Base-by-base conservation (phyloP, 2,329 filamentous ascomycete genomes). In the Neofusicoccum cordaticola region DNA sequence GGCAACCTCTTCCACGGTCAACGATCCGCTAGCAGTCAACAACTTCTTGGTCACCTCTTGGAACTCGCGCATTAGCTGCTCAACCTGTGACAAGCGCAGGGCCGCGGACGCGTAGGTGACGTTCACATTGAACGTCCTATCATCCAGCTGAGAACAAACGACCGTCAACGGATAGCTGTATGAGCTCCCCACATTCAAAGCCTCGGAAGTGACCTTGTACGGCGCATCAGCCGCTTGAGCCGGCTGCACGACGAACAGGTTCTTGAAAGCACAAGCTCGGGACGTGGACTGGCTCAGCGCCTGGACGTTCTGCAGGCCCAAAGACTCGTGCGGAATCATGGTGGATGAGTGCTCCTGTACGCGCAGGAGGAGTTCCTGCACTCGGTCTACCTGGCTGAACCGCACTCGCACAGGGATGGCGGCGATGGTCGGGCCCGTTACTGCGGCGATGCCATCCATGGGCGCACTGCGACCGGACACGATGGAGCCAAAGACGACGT, bases 261-360 rank as follows among this genome's bases (percentile, higher is more conserved):
- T 83, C 1, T 79, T 77, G 41, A 85, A 75, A 66, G 84, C 81
- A 67, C 83, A 84, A 0, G 83, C 83, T 63, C 83, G 77, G 4
- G 81, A 75, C 5, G 82, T 80, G 65, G 85, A 83, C 1, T 78
- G 75, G 69, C 82, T 85, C 12, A 71, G 64, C 47, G 68, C 68
- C n/a, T 69, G 65, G 31, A 73, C 71, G 42, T 70, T 67, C 57
- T 71, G 71, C 68, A 69, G 63, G 13, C 71, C 71, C 52, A 68
- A 65, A 9, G 72, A 70, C 66, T 73, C 66, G 47, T 69, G 68
- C 11, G 69, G 67, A 1, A 68, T 67, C 39, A 34, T 34, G 15
- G 11, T 19, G 11, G 41, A n/a, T 0, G 53, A 12, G 22, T 45
- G 17, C 13, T 34, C 22, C 22, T 58, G 53, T 4, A 72, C 52